Conservation (phyloP, 768 basidiomycete genomes). For the Daedaleopsis nitida region DNA sequence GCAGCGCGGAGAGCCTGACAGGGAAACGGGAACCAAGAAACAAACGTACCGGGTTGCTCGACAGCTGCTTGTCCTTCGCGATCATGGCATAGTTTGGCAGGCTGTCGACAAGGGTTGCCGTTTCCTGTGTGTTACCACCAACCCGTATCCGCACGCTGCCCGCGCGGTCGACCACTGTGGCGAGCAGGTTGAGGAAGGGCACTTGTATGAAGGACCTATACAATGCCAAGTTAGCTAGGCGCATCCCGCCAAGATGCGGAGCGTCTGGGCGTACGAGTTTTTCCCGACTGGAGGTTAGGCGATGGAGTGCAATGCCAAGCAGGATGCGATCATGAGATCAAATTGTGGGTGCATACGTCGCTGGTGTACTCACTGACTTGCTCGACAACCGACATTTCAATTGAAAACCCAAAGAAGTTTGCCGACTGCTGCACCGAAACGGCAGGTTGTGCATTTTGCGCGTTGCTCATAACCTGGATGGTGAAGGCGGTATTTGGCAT, state of each 20-base stretch:
- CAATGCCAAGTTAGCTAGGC: slow-evolving; percentile 7
- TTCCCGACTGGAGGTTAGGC: slow-evolving; percentile 44
- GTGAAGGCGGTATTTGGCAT: slow-evolving; percentile 25
- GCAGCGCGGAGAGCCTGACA: no score
- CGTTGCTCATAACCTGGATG: slow-evolving; percentile 28
- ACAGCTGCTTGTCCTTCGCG: slow-evolving; percentile 46
- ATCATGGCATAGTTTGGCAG: slow-evolving; percentile 51
- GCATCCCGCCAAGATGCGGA: slow-evolving; percentile 39
- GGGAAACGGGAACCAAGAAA: background rate
- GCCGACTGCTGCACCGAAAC: slow-evolving; percentile 47
- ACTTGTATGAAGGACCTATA: slow-evolving; percentile 49
- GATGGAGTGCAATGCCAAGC: background rate
- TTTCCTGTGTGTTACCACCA: slow-evolving; percentile 57
- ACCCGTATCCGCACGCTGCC: slow-evolving; percentile 42
- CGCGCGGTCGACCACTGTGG: slow-evolving; percentile 45
- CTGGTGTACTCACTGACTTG: slow-evolving; percentile 54
- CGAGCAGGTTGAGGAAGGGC: slow-evolving; percentile 53
- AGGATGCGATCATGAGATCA: slow-evolving; percentile 4
- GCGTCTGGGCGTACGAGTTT: slow-evolving; percentile 42
- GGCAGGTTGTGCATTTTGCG: slow-evolving; percentile 22
- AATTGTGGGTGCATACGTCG: slow-evolving; percentile 1
- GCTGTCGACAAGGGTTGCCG: slow-evolving; percentile 47
- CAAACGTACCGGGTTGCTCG: slow-evolving; percentile 37
- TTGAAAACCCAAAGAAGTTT: slow-evolving; percentile 73
- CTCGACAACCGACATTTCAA: slow-evolving; percentile 73